phyloP scores from a whole-genome alignment of 306 rosid species.

The Mucuna pruriens region DNA sequence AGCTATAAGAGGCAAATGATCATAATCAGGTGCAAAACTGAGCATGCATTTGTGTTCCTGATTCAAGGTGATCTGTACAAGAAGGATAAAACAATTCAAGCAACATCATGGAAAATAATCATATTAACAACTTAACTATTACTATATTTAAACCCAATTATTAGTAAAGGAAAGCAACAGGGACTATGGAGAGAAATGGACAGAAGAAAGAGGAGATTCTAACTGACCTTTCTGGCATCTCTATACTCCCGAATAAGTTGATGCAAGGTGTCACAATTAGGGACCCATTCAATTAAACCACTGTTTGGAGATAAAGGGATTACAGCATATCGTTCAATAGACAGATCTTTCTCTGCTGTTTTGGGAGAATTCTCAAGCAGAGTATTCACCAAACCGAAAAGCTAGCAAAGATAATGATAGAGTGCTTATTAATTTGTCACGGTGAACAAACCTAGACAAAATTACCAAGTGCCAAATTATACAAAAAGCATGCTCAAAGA shows the following conservation, averaged over 20 bases:
- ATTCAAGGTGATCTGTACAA: constrained; percentile 79
- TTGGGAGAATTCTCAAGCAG: constrained; percentile 85
- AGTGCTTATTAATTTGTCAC: constrained; percentile 25
- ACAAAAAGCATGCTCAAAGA: constrained; percentile 24
- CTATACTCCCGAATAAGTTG: constrained; percentile 89
- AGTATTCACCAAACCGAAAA: constrained; percentile 97
- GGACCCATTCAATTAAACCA: constrained; percentile 99
- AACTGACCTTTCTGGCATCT: constrained; percentile 92
- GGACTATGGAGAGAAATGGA: neutral
- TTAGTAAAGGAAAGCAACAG: constrained; percentile 21
- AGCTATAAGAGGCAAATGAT: constrained; percentile 92
- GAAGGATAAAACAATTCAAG: constrained; percentile 6
- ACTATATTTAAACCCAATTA: constrained; percentile 6
- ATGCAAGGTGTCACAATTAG: constrained; percentile 92
- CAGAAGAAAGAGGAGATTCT: constrained; percentile 13
- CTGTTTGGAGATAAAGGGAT: constrained; percentile 97
- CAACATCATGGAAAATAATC: constrained; percentile 32
- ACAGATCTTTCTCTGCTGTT: constrained; percentile 84
- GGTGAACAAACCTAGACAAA: constrained; percentile 14
- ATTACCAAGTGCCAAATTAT: neutral
- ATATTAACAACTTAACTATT: constrained; percentile 12
- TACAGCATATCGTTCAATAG: constrained; percentile 84
- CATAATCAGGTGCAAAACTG: constrained; percentile 97
- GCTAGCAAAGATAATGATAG: constrained; percentile 55
- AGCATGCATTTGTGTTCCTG: constrained; percentile 96